Conservation (phyloP, 139 green algal species). For the Chlamydomonas sp. region DNA sequence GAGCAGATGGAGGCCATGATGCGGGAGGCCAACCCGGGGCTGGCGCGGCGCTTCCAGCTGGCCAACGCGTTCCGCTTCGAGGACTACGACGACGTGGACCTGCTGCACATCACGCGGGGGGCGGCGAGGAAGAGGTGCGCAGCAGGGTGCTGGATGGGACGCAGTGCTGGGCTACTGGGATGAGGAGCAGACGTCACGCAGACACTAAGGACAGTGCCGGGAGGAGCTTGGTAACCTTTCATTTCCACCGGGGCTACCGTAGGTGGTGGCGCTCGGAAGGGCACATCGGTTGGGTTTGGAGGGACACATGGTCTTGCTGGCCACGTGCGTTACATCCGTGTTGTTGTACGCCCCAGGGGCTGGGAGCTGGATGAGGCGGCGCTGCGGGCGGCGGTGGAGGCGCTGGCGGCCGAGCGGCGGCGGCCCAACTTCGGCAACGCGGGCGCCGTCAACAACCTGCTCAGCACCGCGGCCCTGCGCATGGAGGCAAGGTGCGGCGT, state of each 20-base stretch:
- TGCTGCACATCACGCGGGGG: conserved; percentile 49
- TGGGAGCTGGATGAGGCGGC: conserved; percentile 39
- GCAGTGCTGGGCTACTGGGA: too few species aligned
- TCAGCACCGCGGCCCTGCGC: conserved; percentile 30
- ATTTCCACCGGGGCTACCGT: neutral
- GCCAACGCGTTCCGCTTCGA: conserved; percentile 42
- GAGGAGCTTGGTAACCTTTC: neutral
- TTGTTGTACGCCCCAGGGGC: neutral
- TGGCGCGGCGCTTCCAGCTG: conserved; percentile 61
- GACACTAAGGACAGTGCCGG: too few species aligned
- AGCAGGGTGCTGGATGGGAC: neutral
- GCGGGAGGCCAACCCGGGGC: conserved; percentile 55
- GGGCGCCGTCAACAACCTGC: conserved; percentile 63
- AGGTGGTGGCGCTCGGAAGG: too few species aligned
- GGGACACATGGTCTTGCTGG: too few species aligned
- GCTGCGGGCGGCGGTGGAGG: conserved; percentile 40
- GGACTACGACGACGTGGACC: conserved; percentile 58
- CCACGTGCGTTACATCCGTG: neutral
- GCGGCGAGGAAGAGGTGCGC: conserved; percentile 28
- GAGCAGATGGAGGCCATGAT: conserved; percentile 63
- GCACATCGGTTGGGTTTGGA: too few species aligned
- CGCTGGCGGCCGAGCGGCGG: conserved; percentile 43
- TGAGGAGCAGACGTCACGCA: too few species aligned
- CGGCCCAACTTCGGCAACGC: conserved; percentile 69
- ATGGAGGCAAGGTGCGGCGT: conserved; percentile 26